Evolutionary conservation across 305 asterid genomes (phyloP).

Genomic region (Fraxinus angustifolia): DNA sequence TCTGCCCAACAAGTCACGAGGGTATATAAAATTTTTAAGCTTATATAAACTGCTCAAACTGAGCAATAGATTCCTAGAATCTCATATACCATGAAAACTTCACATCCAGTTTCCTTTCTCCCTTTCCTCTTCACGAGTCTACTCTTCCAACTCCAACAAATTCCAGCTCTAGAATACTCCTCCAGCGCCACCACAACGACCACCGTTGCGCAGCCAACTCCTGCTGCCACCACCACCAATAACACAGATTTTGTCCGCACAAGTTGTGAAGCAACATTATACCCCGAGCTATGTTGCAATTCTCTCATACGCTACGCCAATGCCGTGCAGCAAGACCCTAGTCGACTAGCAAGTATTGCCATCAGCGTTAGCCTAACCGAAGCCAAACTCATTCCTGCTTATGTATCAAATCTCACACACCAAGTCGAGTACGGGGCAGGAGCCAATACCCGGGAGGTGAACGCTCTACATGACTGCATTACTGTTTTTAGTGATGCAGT

Average conservation of each 20-base stretch:
- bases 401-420: slow-evolving; percentile 52
- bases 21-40: neutral
- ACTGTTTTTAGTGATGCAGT: slow-evolving; percentile 58
- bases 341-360: slow-evolving; percentile 58
- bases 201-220: slow-evolving; percentile 10
- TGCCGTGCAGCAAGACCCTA: slow-evolving; percentile 55
- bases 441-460: slow-evolving; percentile 40
- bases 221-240: neutral
- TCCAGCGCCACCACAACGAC: slow-evolving; percentile 11
- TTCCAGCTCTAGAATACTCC: neutral
- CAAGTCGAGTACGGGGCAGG: slow-evolving; percentile 33
- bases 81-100: slow-evolving; percentile 19
- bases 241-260: slow-evolving; percentile 61
- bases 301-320: slow-evolving; percentile 59
- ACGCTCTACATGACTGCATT: slow-evolving; percentile 73
- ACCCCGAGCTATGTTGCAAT: slow-evolving; percentile 59
- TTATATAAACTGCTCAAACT: neutral
- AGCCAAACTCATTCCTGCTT: slow-evolving; percentile 37
- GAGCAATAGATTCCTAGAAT: neutral
- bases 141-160: slow-evolving; percentile 26
- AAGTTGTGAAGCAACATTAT: slow-evolving; percentile 61
- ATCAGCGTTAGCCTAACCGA: slow-evolving; percentile 64
- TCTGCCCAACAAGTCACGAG: neutral
- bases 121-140: slow-evolving; percentile 21
- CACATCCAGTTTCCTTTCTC: slow-evolving; percentile 19